Evolutionary conservation across 164 flowering plant species (phyloP).

Genomic region (Chimonanthus praecox): DNA sequence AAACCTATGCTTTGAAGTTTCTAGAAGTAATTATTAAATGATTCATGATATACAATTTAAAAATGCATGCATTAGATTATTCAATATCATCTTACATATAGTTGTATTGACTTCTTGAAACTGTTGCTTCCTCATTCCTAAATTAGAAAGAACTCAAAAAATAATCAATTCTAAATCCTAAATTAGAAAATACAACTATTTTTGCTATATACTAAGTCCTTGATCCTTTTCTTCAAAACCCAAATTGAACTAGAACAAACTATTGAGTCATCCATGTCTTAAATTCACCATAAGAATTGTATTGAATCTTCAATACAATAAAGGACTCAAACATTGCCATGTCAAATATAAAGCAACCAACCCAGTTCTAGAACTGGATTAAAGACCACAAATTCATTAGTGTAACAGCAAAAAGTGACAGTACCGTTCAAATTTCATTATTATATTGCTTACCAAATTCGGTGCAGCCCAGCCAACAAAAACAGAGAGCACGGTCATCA

Average conservation of each 20-base stretch:
- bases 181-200: too few relatives aligned
- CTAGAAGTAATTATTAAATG: background rate
- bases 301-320: background rate
- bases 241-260: background rate
- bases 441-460: slow-evolving; percentile 55
- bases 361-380: background rate
- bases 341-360: background rate
- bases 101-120: too few relatives aligned
- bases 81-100: too few relatives aligned
- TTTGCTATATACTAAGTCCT: too few relatives aligned
- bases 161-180: too few relatives aligned
- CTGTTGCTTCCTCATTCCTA: too few relatives aligned
- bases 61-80: too few relatives aligned
- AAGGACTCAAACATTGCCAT: background rate
- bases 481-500: slow-evolving; percentile 89
- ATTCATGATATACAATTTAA: too few relatives aligned
- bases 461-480: slow-evolving; percentile 98
- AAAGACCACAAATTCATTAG: background rate
- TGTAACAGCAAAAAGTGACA: background rate
- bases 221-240: too few relatives aligned
- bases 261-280: background rate
- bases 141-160: too few relatives aligned
- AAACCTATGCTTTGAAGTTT: background rate
- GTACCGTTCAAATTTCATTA: background rate
- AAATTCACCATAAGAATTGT: background rate